These are phyloP conservation scores for Grifola frondosa DNA, from an alignment of 1,284 basidiomycete genomes.

Conservation along the genomic window DNA sequence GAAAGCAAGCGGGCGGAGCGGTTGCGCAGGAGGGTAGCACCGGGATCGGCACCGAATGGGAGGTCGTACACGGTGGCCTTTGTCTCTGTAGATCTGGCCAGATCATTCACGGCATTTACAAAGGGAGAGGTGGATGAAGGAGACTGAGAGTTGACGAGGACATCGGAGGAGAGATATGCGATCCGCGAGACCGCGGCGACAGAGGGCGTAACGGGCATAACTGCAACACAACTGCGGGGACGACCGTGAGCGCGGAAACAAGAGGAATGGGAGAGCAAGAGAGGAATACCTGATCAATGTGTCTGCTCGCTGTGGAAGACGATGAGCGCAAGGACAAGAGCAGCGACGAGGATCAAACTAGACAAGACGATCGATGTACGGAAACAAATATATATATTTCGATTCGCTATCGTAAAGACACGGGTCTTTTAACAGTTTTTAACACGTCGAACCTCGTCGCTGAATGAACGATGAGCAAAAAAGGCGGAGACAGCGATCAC, in stretches of 20 bases:
- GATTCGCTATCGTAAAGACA: too few relatives aligned
- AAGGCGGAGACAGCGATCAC: too few relatives aligned
- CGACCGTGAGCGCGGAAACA: too few relatives aligned
- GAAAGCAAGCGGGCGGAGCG: slow-evolving; percentile 45
- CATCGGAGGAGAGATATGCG: slow-evolving; percentile 67
- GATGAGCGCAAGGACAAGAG: slow-evolving; percentile 3
- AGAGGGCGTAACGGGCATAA: slow-evolving; percentile 30
- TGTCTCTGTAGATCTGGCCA: slow-evolving; percentile 14
- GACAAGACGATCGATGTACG: too few relatives aligned
- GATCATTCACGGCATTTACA: slow-evolving; percentile 17
- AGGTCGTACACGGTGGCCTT: slow-evolving; percentile 36
- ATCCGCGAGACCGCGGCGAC: slow-evolving; percentile 58
- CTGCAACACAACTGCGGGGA: too few relatives aligned
- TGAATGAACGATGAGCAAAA: too few relatives aligned
- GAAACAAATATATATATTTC: too few relatives aligned
- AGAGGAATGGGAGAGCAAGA: neutral
- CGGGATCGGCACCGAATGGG: slow-evolving; percentile 61
- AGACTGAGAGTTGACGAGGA: slow-evolving; percentile 58
- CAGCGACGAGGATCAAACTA: slow-evolving; percentile 11
- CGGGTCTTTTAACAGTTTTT: too few relatives aligned
- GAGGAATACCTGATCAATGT: slow-evolving; percentile 5
- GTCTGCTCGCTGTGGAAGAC: slow-evolving; percentile 9
- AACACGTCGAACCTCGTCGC: too few relatives aligned
- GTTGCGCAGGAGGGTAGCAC: slow-evolving; percentile 46
- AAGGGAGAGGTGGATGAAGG: slow-evolving; percentile 38